A percentile compares a stretch with the other conserved stretches of the same genome.
Conservation (phyloP, 2,329 filamentous ascomycete species). For the Alternaria ethzedia region DNA sequence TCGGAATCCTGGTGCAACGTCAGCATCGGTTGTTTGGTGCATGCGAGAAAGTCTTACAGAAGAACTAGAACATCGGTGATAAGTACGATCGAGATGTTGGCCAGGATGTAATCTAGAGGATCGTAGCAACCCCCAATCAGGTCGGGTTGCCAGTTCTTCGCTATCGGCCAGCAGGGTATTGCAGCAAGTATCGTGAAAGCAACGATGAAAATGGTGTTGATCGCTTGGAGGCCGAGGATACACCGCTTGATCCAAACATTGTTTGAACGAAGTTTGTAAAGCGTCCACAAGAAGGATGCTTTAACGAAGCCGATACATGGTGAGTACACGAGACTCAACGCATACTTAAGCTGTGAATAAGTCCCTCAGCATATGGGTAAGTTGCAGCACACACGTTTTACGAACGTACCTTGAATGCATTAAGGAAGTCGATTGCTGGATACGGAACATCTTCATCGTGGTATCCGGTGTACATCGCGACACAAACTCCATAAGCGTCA, state of each 20-base stretch:
- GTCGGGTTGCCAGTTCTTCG: constrained; percentile 18
- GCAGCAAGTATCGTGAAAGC: constrained; percentile 11
- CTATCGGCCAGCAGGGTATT: constrained; percentile 23
- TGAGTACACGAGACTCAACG: constrained; percentile 25
- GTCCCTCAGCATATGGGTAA: neutral
- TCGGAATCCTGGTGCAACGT: constrained; percentile 21
- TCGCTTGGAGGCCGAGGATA: constrained; percentile 24
- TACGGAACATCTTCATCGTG: constrained; percentile 18
- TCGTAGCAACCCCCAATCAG: constrained; percentile 22
- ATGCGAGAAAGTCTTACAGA: neutral
- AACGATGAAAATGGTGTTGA: constrained; percentile 23
- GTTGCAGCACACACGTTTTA: neutral
- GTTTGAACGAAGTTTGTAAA: constrained; percentile 26
- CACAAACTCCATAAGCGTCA: constrained; percentile 8
- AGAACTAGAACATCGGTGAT: constrained; percentile 26
- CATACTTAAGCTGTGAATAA: constrained; percentile 2
- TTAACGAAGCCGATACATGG: constrained; percentile 26
- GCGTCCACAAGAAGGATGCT: constrained; percentile 29
- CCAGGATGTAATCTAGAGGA: constrained; percentile 8
- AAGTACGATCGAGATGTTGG: constrained; percentile 21
- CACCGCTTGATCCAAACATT: constrained; percentile 18
- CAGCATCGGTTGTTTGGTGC: neutral
- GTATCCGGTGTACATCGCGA: constrained; percentile 22
- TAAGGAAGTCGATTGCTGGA: constrained; percentile 9
- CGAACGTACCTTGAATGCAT: constrained; percentile 6